Conservation (phyloP, 75 land plant genomes). For the Sequoia sempervirens region DNA sequence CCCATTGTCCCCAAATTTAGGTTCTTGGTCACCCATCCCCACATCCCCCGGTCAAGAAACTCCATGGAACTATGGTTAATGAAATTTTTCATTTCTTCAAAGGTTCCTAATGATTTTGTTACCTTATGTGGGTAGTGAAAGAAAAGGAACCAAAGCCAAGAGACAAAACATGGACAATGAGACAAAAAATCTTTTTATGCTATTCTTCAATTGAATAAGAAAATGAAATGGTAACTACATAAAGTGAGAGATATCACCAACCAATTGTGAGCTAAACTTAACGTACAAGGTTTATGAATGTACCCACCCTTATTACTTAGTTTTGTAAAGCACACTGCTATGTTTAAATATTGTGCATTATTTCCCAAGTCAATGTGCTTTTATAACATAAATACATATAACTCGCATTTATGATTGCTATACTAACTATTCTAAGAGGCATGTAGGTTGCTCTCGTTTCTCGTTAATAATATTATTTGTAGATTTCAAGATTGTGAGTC, state of each 20-base stretch:
- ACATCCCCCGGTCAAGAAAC: no score
- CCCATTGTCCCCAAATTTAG: no score
- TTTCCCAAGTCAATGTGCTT: not conserved
- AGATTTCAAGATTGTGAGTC: not conserved
- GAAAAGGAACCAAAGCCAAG: not conserved
- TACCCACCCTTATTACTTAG: not conserved
- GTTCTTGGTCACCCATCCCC: no score
- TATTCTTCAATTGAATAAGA: not conserved
- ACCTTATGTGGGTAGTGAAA: not conserved
- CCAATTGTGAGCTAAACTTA: not conserved
- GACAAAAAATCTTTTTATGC: no score
- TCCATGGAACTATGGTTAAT: no score
- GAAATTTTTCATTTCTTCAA: not conserved
- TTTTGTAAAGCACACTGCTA: not conserved
- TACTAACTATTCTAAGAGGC: not conserved
- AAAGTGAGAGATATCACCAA: not conserved
- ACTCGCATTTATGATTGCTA: not conserved
- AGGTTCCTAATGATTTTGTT: not conserved
- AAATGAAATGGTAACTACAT: not conserved
- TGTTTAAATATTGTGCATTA: not conserved
- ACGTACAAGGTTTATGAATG: not conserved
- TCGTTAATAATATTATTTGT: not conserved
- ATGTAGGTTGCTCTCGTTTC: not conserved
- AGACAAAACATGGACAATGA: not conserved
- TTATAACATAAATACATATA: no score